Conservation (phyloP, 805 yeast species). For the Yarrowia bubula region DNA sequence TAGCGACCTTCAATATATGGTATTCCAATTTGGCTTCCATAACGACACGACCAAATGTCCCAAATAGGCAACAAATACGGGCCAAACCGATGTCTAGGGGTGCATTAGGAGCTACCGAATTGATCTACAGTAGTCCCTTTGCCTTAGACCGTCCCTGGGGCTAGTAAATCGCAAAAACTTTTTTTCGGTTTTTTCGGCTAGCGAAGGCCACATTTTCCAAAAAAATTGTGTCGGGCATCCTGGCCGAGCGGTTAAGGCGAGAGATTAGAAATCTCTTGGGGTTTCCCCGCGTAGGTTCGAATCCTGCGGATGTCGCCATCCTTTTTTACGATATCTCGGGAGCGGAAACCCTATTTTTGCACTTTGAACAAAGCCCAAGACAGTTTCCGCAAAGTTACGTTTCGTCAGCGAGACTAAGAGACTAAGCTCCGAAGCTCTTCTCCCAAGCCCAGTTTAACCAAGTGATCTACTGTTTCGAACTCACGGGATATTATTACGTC, state of each 20-base stretch:
- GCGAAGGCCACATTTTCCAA: background rate
- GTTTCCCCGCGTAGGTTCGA: constrained; percentile 28
- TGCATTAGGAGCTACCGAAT: too few relatives aligned
- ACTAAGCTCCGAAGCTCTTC: background rate
- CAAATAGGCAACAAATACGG: too few relatives aligned
- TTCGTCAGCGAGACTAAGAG: too few relatives aligned
- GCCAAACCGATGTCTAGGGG: too few relatives aligned
- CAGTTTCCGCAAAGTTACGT: constrained; percentile 15
- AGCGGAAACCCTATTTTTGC: background rate
- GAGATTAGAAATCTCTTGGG: constrained; percentile 27
- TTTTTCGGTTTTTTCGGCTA: background rate
- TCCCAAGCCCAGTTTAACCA: background rate
- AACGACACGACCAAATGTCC: too few relatives aligned
- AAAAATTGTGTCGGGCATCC: too few relatives aligned
- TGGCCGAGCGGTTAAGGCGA: constrained; percentile 28
- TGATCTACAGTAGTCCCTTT: too few relatives aligned
- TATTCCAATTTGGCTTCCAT: too few relatives aligned
- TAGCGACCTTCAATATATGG: too few relatives aligned
- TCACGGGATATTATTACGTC: background rate
- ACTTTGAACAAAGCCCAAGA: background rate
- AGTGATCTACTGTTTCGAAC: background rate
- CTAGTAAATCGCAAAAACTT: background rate
- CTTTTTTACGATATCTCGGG: background rate
- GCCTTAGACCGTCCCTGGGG: too few relatives aligned
- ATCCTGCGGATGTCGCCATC: constrained; percentile 27